Base-by-base conservation (phyloP, 2,329 filamentous ascomycete genomes). In the Cytospora piceae region DNA sequence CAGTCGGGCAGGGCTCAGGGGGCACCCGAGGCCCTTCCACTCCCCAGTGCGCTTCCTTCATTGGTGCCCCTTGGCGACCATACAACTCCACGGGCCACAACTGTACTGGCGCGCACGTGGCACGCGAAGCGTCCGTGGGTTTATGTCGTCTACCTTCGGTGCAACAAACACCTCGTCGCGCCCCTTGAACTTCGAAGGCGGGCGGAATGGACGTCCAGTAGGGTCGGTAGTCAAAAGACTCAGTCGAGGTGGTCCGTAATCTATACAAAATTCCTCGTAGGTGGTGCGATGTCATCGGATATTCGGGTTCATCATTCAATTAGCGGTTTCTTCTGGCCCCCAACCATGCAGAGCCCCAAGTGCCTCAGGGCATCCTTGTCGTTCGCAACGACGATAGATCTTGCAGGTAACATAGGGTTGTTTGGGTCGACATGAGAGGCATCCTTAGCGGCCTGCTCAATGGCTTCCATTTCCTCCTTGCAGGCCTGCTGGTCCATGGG, bases 401-500 rank as follows among this genome's bases (percentile, higher is more conserved):
- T 88, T 1, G 94, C 90, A 0, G 95, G 94, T n/a, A 97, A 79
- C 89, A 96, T 94, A 0, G 94, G 95, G 72, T 95, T 95, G 68
- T 96, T 92, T 0, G 90, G 90, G 71, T 94, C 93, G 67, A 98
- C 90, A 68, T 91, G 88, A 20, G 92, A 90, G 2, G 95, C 94
- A 72, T 98, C 94, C 77, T 94, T 94, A 53, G 95, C 95, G 0
- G 95, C 92, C 78, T 97, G 93, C 75, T 97, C 94, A 69, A 99
- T 98, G 46, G 94, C 94, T 73, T 97, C 94, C 93, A 99, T 97
- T 79, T 98, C 95, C 75, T 97, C 94, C 77, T 96, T 97, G 80
- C 95, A 99, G 20, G 90, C 92, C 70, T 96, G 92, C 74, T 97
- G 93, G 74, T 99, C 95, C 68, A 97, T 87, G 0, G 95, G 94